Evolutionary conservation across 2,329 filamentous ascomycete genomes (phyloP).

Genomic region (Sclerotinia nivalis): DNA sequence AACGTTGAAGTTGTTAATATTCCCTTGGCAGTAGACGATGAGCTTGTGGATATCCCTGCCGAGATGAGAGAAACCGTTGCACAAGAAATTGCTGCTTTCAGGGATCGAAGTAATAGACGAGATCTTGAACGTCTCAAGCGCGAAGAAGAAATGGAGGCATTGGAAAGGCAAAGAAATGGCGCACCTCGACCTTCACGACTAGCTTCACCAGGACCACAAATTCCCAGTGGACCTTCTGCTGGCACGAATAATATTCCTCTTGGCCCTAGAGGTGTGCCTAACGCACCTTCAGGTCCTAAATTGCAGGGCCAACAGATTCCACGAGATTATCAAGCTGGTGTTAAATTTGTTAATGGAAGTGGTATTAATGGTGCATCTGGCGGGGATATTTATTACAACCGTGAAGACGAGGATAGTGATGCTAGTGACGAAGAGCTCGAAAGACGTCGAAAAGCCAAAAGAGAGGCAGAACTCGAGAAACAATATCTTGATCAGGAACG

Average conservation of each 20-base stretch:
- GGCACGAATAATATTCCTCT: conserved; percentile 75
- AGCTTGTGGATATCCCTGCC: conserved; percentile 89
- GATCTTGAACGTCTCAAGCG: conserved; percentile 84
- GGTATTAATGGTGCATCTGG: conserved; percentile 58
- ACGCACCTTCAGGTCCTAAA: conserved; percentile 74
- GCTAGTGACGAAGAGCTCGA: conserved; percentile 87
- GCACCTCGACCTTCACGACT: conserved; percentile 65
- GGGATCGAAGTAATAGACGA: conserved; percentile 83
- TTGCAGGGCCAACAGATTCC: conserved; percentile 63
- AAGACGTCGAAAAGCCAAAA: conserved; percentile 67
- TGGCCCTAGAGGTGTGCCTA: conserved; percentile 69
- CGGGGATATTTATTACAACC: conserved; percentile 53
- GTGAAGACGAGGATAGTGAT: conserved; percentile 83
- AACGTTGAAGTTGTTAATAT: conserved; percentile 88
- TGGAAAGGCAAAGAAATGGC: conserved; percentile 74
- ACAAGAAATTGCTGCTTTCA: conserved; percentile 89
- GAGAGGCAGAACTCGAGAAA: conserved; percentile 75
- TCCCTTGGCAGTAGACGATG: conserved; percentile 82
- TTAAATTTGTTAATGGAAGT: conserved; percentile 81
- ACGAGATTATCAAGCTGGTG: conserved; percentile 72
- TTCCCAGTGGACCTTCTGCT: conserved; percentile 59
- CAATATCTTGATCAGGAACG: conserved; percentile 82
- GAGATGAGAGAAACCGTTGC: conserved; percentile 96
- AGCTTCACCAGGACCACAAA: conserved; percentile 61
- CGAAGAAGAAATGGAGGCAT: conserved; percentile 90